Percentiles rank a stretch among this genome's conserved stretches.
Evolutionary conservation across 1,284 basidiomycete genomes (phyloP).

Genomic region (Pterulicium gracile): DNA sequence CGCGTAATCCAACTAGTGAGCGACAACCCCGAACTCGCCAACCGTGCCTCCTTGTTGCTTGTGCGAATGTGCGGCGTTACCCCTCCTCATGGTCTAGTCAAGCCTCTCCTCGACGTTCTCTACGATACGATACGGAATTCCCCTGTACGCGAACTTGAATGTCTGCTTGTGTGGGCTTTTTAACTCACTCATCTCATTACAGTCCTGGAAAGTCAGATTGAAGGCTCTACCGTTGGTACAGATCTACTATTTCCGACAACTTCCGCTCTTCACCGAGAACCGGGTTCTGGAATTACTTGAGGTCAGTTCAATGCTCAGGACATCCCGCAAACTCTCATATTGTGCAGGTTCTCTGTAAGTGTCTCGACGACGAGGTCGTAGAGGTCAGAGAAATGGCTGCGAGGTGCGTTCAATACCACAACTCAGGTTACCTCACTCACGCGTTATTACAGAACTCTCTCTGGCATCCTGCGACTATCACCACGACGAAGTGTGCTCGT

Average conservation of each 20-base stretch:
- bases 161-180: constrained; percentile 3
- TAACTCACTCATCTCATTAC: constrained; percentile 3
- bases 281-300: constrained; percentile 62
- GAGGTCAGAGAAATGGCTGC: constrained; percentile 72
- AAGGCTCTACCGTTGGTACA: constrained; percentile 72
- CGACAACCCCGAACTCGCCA: constrained; percentile 59
- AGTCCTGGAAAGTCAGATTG: constrained; percentile 67
- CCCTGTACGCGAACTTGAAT: constrained; percentile 32
- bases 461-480: constrained; percentile 72
- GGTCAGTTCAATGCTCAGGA: constrained; percentile 21
- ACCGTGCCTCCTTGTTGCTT: constrained; percentile 45
- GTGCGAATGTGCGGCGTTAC: constrained; percentile 68
- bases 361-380: constrained; percentile 63
- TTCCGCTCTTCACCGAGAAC: constrained; percentile 48
- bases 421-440: constrained; percentile 5
- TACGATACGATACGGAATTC: constrained; percentile 58
- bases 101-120: constrained; percentile 49
- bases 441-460: constrained; percentile 46
- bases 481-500: constrained; percentile 65
- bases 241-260: constrained; percentile 70
- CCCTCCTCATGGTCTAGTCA: constrained; percentile 46
- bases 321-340: constrained; percentile 5
- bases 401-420: constrained; percentile 31
- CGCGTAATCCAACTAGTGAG: constrained; percentile 32
- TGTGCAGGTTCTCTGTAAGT: constrained; percentile 50